Percentiles rank a stretch among this genome's conserved stretches.
phyloP scores from a whole-genome alignment of 2,329 filamentous ascomycete genomes.

The Xylaria sp. region DNA sequence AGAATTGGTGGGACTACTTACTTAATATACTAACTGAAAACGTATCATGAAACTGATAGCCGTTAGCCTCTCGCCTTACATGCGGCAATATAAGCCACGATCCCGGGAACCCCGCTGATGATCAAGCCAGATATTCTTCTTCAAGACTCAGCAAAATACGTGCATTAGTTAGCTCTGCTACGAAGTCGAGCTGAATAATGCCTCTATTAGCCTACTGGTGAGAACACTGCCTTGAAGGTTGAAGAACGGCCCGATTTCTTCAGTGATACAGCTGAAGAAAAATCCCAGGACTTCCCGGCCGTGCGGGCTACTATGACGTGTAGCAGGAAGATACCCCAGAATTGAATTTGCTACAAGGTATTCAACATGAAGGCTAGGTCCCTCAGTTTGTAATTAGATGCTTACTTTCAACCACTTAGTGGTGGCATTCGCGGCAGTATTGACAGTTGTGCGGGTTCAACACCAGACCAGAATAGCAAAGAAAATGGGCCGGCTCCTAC shows the following conservation, averaged over 20 bases:
- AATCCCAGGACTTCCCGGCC: too few relatives aligned
- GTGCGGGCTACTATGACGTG: too few relatives aligned
- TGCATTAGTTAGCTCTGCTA: neutral
- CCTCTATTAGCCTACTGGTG: conserved; percentile 8
- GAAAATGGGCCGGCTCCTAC: conserved; percentile 11
- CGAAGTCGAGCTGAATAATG: conserved; percentile 6
- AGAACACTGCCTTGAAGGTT: neutral
- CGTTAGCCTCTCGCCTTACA: neutral
- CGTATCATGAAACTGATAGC: neutral
- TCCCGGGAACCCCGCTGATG: neutral
- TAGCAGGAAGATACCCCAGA: too few relatives aligned
- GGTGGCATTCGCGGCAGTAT: too few relatives aligned
- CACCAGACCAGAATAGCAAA: neutral
- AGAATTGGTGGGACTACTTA: neutral
- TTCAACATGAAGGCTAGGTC: too few relatives aligned
- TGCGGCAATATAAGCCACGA: neutral
- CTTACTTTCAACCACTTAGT: too few relatives aligned
- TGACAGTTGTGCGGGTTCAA: too few relatives aligned
- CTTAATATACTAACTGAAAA: neutral
- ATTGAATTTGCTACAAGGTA: too few relatives aligned
- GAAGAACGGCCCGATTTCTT: neutral
- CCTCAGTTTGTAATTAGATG: too few relatives aligned
- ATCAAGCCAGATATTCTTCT: neutral
- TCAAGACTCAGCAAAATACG: neutral
- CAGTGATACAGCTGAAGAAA: too few relatives aligned